Evolutionary conservation across 2,329 filamentous ascomycete genomes (phyloP).

Genomic region (Epicoccum nigrum): DNA sequence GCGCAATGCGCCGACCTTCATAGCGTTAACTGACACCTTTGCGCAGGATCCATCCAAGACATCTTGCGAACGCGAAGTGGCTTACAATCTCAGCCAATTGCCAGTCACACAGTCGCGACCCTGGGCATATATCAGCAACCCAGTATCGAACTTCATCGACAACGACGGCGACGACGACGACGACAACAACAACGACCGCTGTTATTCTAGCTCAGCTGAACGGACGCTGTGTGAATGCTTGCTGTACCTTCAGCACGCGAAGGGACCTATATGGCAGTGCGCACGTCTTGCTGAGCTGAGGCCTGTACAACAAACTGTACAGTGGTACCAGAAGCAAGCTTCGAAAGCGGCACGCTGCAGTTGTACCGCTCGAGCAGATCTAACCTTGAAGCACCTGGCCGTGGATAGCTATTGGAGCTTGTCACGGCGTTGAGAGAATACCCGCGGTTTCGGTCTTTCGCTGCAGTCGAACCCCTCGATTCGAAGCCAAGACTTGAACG

Average conservation of each 20-base stretch:
- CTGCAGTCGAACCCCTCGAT: conserved; percentile 6
- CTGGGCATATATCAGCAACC: not conserved
- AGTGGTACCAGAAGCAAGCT: not conserved
- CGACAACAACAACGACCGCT: not conserved
- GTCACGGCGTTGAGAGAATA: conserved; percentile 33
- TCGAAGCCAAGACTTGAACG: too few relatives aligned
- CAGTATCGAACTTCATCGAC: not conserved
- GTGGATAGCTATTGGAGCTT: conserved; percentile 38
- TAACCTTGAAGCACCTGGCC: conserved; percentile 13
- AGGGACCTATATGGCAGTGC: not conserved
- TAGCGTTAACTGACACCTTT: conserved; percentile 1
- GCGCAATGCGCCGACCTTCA: not conserved
- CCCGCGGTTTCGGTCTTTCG: conserved; percentile 30
- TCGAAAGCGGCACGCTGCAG: conserved; percentile 12
- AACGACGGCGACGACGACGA: not conserved
- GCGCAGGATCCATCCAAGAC: not conserved
- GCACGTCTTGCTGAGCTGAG: not conserved
- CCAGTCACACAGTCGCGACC: not conserved
- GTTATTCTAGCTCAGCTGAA: not conserved
- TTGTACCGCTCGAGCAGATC: conserved; percentile 15
- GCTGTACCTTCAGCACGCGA: not conserved
- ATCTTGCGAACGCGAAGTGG: not conserved
- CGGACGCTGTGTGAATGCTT: not conserved
- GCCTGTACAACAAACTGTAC: too few relatives aligned
- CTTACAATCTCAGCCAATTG: not conserved